These are phyloP conservation scores for Calonectria hawksworthii DNA, from an alignment of 2,329 filamentous ascomycete genomes.

Conservation along the genomic window DNA sequence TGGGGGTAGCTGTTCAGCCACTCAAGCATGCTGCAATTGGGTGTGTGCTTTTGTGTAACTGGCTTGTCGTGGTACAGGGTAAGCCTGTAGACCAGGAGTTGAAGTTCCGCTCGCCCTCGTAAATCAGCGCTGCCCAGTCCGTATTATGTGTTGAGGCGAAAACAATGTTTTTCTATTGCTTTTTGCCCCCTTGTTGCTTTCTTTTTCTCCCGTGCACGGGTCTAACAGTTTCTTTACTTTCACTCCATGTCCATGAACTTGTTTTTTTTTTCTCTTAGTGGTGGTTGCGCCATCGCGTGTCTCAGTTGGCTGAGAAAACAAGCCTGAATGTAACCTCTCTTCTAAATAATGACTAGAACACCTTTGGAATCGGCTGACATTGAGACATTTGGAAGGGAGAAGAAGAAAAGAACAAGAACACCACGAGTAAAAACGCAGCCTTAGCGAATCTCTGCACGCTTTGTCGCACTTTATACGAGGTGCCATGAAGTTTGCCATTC, in stretches of 20 bases:
- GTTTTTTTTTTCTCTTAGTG: background rate
- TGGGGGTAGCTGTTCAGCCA: constrained; percentile 8
- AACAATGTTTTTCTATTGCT: background rate
- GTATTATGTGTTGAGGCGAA: background rate
- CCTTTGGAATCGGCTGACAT: background rate
- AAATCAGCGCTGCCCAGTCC: background rate
- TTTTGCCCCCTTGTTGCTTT: background rate
- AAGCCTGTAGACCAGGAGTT: background rate
- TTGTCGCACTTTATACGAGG: background rate
- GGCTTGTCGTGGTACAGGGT: background rate
- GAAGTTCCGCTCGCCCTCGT: background rate
- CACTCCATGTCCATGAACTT: background rate
- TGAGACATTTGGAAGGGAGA: background rate
- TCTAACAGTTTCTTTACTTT: background rate
- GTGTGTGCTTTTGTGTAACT: background rate
- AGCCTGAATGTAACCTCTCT: background rate
- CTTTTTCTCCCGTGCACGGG: background rate
- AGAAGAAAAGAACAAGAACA: background rate
- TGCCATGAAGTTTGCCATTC: background rate
- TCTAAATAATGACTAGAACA: background rate
- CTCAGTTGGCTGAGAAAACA: background rate
- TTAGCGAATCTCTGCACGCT: background rate
- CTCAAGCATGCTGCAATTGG: background rate
- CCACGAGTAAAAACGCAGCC: background rate
- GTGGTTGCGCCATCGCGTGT: background rate